Evolutionary conservation across 106 monocot species (phyloP).

Genomic region (Gastrodia elata): DNA sequence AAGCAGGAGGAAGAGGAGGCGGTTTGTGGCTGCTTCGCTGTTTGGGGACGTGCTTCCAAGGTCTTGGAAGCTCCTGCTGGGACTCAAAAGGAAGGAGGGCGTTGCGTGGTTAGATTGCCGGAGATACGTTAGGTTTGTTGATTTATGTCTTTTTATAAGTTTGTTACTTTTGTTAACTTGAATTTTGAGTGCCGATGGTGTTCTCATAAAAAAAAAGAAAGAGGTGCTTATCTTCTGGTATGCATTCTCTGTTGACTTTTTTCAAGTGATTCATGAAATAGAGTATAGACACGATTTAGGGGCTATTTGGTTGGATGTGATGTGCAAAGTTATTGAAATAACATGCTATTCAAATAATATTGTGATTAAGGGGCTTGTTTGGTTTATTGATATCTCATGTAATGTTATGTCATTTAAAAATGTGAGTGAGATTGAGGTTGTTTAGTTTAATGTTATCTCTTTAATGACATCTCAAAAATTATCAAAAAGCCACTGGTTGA

Average conservation of each 20-base stretch:
- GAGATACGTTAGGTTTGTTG: conserved; percentile 21
- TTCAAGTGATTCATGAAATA: not conserved
- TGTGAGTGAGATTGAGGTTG: no score
- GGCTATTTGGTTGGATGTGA: no score
- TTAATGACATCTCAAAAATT: no score
- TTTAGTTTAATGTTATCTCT: no score
- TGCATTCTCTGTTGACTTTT: not conserved
- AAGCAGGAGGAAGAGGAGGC: conserved; percentile 26
- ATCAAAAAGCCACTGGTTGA: no score
- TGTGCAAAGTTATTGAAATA: no score
- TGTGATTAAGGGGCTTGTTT: no score
- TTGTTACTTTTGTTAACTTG: not conserved
- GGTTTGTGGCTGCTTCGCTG: conserved; percentile 17
- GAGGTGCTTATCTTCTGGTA: not conserved
- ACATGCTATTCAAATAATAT: no score
- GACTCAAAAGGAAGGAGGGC: conserved; percentile 25
- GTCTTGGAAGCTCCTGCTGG: conserved; percentile 18
- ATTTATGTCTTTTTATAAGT: not conserved
- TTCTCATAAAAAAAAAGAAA: not conserved
- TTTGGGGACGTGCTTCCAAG: conserved; percentile 16
- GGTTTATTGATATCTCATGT: no score
- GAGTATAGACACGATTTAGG: not conserved
- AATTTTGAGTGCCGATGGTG: not conserved
- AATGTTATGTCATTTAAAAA: no score
- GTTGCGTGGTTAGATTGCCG: conserved; percentile 22